phyloP scores from a whole-genome alignment of 2,329 filamentous ascomycete species.

The Sarocladium brachiariae region DNA sequence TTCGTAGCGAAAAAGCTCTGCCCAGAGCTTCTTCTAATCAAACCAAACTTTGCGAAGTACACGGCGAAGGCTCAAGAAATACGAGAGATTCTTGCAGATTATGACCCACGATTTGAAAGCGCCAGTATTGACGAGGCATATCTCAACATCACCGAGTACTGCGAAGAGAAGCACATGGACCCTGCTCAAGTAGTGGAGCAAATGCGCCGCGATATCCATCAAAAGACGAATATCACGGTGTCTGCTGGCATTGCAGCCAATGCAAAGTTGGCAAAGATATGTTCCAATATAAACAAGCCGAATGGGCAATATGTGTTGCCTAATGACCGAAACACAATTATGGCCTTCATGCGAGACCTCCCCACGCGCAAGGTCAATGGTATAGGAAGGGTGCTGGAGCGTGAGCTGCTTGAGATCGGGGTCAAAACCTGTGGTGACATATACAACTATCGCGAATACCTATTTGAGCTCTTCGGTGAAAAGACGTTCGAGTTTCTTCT shows the following conservation, averaged over 20 bases:
- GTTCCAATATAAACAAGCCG: conserved; percentile 91
- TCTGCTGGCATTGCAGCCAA: conserved; percentile 94
- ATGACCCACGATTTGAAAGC: conserved; percentile 86
- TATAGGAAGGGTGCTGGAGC: conserved; percentile 87
- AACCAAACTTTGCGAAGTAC: conserved; percentile 87
- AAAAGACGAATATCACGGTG: conserved; percentile 75
- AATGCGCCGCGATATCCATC: conserved; percentile 68
- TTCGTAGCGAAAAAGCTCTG: conserved; percentile 95
- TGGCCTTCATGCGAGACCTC: conserved; percentile 78
- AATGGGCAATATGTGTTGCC: conserved; percentile 82
- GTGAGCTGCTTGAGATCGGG: conserved; percentile 81
- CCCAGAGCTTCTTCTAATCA: conserved; percentile 73
- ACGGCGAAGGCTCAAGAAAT: conserved; percentile 84
- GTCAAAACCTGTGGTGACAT: conserved; percentile 87
- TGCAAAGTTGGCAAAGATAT: conserved; percentile 89
- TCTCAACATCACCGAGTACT: conserved; percentile 88
- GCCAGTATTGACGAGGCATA: conserved; percentile 96
- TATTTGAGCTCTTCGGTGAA: conserved; percentile 78
- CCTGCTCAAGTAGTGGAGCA: conserved; percentile 71
- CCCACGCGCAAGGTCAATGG: conserved; percentile 90
- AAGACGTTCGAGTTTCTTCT: conserved; percentile 87
- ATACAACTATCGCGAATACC: conserved; percentile 64
- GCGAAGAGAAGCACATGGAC: conserved; percentile 56
- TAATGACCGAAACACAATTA: conserved; percentile 64
- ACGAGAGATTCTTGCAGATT: conserved; percentile 72